Evolutionary conservation across 2,329 filamentous ascomycete species (phyloP).

Genomic region (Ceratocystis papillata): DNA sequence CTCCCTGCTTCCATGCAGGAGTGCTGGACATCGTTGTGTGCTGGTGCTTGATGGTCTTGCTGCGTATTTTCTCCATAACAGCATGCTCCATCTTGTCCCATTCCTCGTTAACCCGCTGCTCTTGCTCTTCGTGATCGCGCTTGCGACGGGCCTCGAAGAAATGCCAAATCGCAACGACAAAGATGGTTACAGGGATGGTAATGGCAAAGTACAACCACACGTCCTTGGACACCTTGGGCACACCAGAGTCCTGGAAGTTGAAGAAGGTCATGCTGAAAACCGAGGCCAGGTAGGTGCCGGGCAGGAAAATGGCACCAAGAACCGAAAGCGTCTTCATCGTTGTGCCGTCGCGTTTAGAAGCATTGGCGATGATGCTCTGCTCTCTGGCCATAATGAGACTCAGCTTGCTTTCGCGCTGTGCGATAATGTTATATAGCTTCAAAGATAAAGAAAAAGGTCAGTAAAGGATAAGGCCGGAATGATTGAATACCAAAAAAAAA

Average conservation of each 20-base stretch:
- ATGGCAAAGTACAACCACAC: slow-evolving; percentile 55
- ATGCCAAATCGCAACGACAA: slow-evolving; percentile 47
- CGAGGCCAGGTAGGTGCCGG: slow-evolving; percentile 51
- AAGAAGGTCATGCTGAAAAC: slow-evolving; percentile 59
- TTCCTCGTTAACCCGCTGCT: slow-evolving; percentile 42
- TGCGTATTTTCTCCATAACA: slow-evolving; percentile 46
- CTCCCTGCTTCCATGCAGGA: slow-evolving; percentile 46
- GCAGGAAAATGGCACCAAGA: slow-evolving; percentile 52
- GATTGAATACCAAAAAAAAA: not conserved
- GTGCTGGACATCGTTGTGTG: slow-evolving; percentile 45
- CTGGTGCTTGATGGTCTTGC: slow-evolving; percentile 40
- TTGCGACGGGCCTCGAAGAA: slow-evolving; percentile 43
- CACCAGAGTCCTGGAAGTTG: slow-evolving; percentile 42
- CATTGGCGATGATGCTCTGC: slow-evolving; percentile 48
- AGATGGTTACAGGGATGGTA: slow-evolving; percentile 46
- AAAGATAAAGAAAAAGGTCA: not conserved
- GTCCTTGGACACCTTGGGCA: slow-evolving; percentile 39
- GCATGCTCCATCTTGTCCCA: slow-evolving; percentile 48
- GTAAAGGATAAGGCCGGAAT: not conserved
- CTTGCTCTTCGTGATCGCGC: slow-evolving; percentile 39
- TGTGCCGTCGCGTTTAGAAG: slow-evolving; percentile 50
- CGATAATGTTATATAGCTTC: slow-evolving; percentile 55
- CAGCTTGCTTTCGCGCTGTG: slow-evolving; percentile 53
- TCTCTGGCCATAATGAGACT: slow-evolving; percentile 53
- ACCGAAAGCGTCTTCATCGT: slow-evolving; percentile 57